Conservation (phyloP, 2,329 filamentous ascomycete species). For the Leptoxyphium fumago region DNA sequence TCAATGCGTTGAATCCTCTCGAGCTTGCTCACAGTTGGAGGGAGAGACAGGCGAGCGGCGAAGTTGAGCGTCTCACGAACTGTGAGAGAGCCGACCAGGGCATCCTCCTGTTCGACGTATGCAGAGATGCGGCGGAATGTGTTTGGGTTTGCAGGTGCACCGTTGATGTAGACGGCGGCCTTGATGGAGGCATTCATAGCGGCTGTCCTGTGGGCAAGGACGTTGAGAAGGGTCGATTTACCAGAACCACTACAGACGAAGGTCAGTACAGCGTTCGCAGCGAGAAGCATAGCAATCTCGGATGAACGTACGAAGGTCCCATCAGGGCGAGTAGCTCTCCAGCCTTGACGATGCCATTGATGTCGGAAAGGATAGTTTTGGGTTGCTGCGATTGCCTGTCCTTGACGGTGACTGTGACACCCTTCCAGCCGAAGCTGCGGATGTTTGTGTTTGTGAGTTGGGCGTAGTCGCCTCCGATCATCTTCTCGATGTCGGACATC, state of each 20-base stretch:
- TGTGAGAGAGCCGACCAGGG: constrained; percentile 65
- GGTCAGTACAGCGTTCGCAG: constrained; percentile 2
- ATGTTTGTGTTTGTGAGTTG: constrained; percentile 51
- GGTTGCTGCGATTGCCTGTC: constrained; percentile 50
- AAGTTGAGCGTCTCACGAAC: constrained; percentile 69
- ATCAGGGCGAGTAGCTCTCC: constrained; percentile 67
- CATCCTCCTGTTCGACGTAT: constrained; percentile 82
- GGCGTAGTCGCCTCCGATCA: constrained; percentile 28
- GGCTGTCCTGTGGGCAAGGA: constrained; percentile 50
- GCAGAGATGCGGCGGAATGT: constrained; percentile 52
- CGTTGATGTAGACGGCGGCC: constrained; percentile 49
- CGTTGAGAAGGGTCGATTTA: constrained; percentile 74
- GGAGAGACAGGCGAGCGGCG: constrained; percentile 52
- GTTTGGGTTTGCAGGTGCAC: constrained; percentile 34
- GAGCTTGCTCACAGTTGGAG: constrained; percentile 34
- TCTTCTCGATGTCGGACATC: constrained; percentile 34
- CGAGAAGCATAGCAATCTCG: not conserved
- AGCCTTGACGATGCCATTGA: constrained; percentile 49
- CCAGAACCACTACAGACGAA: constrained; percentile 37
- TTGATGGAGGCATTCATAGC: constrained; percentile 39
- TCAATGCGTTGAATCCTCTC: constrained; percentile 51
- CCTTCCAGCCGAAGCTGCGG: constrained; percentile 49
- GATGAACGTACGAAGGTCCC: constrained; percentile 46
- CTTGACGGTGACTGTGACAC: constrained; percentile 56
- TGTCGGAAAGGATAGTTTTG: constrained; percentile 47